These are phyloP conservation scores for Akanthomyces uredinophilus DNA, from an alignment of 2,329 filamentous ascomycete genomes.

Conservation along the genomic window DNA sequence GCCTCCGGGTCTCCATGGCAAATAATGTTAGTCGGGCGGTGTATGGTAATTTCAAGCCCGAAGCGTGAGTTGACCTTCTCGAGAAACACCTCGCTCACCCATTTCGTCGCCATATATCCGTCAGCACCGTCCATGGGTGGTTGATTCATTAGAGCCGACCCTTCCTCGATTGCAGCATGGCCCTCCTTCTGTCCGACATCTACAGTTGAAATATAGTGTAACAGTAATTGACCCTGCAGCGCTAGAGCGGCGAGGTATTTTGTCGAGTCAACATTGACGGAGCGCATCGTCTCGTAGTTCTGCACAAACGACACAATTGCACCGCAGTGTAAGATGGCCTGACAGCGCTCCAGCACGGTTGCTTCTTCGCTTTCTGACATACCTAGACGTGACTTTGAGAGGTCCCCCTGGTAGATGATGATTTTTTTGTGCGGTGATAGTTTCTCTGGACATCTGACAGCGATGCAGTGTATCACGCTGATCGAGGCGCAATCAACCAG, in stretches of 20 bases:
- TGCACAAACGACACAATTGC: constrained; percentile 35
- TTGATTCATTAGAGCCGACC: constrained; percentile 8
- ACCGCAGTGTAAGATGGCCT: constrained; percentile 30
- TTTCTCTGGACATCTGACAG: background rate
- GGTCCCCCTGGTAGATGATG: no score
- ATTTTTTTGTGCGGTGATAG: no score
- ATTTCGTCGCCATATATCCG: constrained; percentile 31
- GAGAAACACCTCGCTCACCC: constrained; percentile 30
- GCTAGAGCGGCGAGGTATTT: constrained; percentile 28
- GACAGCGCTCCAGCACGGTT: background rate
- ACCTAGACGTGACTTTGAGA: no score
- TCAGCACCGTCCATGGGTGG: constrained; percentile 22
- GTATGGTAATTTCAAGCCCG: background rate
- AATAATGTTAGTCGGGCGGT: background rate
- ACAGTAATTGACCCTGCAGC: background rate
- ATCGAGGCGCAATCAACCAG: background rate
- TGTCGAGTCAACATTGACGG: constrained; percentile 31
- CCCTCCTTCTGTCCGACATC: background rate
- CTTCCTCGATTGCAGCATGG: constrained; percentile 5
- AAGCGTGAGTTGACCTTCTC: constrained; percentile 16
- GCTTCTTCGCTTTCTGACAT: no score
- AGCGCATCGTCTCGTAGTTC: constrained; percentile 29
- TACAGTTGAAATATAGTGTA: constrained; percentile 3
- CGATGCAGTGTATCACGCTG: background rate
- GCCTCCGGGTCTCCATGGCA: background rate